These are phyloP conservation scores for Phycomyces nitens DNA, from an alignment of 192 early-diverging fungal genomes.

Conservation along the genomic window DNA sequence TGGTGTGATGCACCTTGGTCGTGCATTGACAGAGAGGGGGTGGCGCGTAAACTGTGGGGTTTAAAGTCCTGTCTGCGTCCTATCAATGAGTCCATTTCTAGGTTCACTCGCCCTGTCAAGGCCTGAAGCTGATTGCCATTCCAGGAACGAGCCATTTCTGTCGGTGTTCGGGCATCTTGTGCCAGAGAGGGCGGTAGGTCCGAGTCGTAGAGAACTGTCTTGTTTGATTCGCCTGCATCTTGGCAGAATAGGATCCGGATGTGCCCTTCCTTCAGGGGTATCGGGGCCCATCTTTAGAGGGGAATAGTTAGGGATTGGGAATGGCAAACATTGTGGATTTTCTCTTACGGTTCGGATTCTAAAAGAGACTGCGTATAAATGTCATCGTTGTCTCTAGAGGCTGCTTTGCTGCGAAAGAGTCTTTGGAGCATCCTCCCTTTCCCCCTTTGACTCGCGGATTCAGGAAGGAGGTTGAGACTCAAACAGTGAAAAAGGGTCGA, in stretches of 20 bases:
- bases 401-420: conserved; percentile 31
- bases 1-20: conserved; percentile 5
- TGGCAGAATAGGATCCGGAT: conserved; percentile 50
- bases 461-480: background rate
- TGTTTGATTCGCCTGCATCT: conserved; percentile 42
- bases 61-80: conserved; percentile 24
- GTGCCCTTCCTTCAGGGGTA: conserved; percentile 37
- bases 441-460: background rate
- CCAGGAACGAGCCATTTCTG: conserved; percentile 35
- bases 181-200: conserved; percentile 20
- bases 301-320: background rate
- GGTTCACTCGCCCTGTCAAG: conserved; percentile 18
- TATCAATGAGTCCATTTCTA: conserved; percentile 14
- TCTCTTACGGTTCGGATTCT: conserved; percentile 31
- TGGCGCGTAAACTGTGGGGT: conserved; percentile 17
- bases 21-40: conserved; percentile 13
- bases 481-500: background rate
- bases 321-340: conserved; percentile 6
- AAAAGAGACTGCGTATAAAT: conserved; percentile 22
- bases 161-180: conserved; percentile 13
- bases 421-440: conserved; percentile 24
- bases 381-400: conserved; percentile 23
- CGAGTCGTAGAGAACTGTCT: conserved; percentile 46
- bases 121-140: conserved; percentile 32
- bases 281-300: conserved; percentile 36